Base-by-base conservation (phyloP, 1,139 yeast species). In the Debaryomycetaceae sp. region DNA sequence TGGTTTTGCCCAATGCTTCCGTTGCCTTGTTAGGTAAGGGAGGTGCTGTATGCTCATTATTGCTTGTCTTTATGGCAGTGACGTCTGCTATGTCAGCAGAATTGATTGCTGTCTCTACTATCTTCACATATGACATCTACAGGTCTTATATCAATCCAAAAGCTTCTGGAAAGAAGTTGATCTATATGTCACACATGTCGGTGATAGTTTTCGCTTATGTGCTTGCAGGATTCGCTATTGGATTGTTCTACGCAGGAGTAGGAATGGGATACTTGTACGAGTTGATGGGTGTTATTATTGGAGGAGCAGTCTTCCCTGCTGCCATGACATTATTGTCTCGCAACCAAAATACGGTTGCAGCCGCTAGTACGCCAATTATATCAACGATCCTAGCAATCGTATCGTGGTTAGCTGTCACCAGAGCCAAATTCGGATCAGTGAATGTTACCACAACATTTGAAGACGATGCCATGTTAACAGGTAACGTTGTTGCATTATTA, bases 21-120 rank as follows among this genome's bases (percentile, higher is more conserved):
- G 84, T 82, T 24, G 89, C 96, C 1, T 68, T 90, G 42, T 72
- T 90, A 60, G 97, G 97, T 40, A 83, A 76, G 54, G 88, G 93
- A 48, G 97, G 97, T 50, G 96, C 95, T 7, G 88, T 81, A 34
- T 88, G 90, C 34, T 76, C 91, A 5, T 73, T 89, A 47, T 63
- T 90, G 37, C 69, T 90, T 70, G 79, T 88, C 11, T 89, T 89
- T 66, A 86, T 88, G 89, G 88, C 90, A 38, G 86, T 81, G 39
- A 84, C 90, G 0, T 81, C 87, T 38, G 90, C 90, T 38, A 79
- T 83, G 81, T 87, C 95, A 36, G 91, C 96, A 24, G 96, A 89
- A 63, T 76, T 89, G 57, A 85, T 90, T 61, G 88, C 96, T 2
- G 93, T 87, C 11, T 86, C 95, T 1, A 83, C 96, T 1, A 82